Conservation (phyloP, 1,139 yeast species). For the Debaryomycetaceae sp. region DNA sequence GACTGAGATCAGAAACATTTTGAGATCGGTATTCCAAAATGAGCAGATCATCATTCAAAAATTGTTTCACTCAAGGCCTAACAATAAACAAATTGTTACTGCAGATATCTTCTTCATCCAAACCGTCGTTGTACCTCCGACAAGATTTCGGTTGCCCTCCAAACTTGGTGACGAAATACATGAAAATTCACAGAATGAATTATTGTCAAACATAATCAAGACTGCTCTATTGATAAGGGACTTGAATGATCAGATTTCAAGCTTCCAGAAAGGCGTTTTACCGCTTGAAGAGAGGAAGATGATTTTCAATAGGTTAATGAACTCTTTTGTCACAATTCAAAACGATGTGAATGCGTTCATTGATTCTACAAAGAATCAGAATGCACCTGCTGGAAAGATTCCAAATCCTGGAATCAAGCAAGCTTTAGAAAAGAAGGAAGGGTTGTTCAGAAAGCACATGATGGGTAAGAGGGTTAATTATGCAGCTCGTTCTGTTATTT, state of each 20-base stretch:
- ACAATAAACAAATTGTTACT: slow-evolving; percentile 42
- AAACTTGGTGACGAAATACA: slow-evolving; percentile 95
- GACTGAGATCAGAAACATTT: slow-evolving; percentile 77
- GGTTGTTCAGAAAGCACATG: slow-evolving; percentile 97
- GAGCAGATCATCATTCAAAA: slow-evolving; percentile 64
- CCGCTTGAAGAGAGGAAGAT: slow-evolving; percentile 64
- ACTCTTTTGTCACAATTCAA: slow-evolving; percentile 89
- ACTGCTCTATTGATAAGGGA: slow-evolving; percentile 84
- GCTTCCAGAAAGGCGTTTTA: slow-evolving; percentile 58
- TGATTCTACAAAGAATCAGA: slow-evolving; percentile 86
- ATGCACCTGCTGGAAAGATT: slow-evolving; percentile 60
- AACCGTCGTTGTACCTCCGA: slow-evolving; percentile 89
- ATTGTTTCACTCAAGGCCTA: slow-evolving; percentile 77
- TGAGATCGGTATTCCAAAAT: slow-evolving; percentile 67
- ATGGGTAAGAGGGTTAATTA: slow-evolving; percentile 99
- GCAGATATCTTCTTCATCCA: slow-evolving; percentile 93
- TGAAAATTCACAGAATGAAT: slow-evolving; percentile 90
- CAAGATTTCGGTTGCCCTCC: slow-evolving; percentile 95
- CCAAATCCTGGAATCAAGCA: slow-evolving; percentile 96
- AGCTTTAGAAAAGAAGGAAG: slow-evolving; percentile 97
- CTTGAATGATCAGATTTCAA: slow-evolving; percentile 73
- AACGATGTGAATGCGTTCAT: slow-evolving; percentile 92
- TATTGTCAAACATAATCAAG: slow-evolving; percentile 72
- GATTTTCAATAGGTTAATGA: slow-evolving; percentile 86
- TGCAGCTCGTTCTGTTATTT: slow-evolving; percentile 98